Evolutionary conservation across 2,329 filamentous ascomycete genomes (phyloP).

Genomic region (Penicillium freii): DNA sequence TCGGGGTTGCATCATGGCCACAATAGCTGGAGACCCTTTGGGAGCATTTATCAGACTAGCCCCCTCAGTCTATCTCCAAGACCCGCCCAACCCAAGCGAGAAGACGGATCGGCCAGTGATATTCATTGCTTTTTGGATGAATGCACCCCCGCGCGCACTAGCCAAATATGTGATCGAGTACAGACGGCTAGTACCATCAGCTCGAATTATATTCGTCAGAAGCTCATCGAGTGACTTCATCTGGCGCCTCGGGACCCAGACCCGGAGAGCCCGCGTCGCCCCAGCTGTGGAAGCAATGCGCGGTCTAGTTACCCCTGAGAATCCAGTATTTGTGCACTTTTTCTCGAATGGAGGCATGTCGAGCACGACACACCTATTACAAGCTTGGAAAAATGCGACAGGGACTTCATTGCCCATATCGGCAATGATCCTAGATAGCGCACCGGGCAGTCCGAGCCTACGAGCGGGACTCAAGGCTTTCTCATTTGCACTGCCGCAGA

Average conservation of each 20-base stretch:
- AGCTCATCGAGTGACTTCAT: slow-evolving; percentile 38
- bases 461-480: slow-evolving; percentile 32
- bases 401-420: slow-evolving; percentile 39
- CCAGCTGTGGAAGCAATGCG: slow-evolving; percentile 39
- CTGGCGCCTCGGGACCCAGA: slow-evolving; percentile 20
- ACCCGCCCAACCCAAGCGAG: slow-evolving; percentile 24
- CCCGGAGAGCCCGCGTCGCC: slow-evolving; percentile 29
- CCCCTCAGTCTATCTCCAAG: slow-evolving; percentile 41
- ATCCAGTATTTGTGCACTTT: slow-evolving; percentile 44
- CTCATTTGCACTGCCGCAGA: slow-evolving; percentile 36
- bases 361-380: slow-evolving; percentile 40
- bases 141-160: slow-evolving; percentile 44
- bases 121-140: slow-evolving; percentile 52
- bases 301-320: slow-evolving; percentile 20
- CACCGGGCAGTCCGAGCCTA: slow-evolving; percentile 41
- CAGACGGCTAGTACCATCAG: slow-evolving; percentile 41
- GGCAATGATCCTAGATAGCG: slow-evolving; percentile 48
- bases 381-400: slow-evolving; percentile 36
- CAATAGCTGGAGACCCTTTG: slow-evolving; percentile 18
- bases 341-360: slow-evolving; percentile 53
- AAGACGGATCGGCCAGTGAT: slow-evolving; percentile 27
- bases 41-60: slow-evolving; percentile 37
- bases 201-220: slow-evolving; percentile 45
- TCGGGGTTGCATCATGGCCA: slow-evolving; percentile 7
- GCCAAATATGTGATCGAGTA: slow-evolving; percentile 51